Base-by-base conservation (phyloP, 345 rosid genomes). In the Acer saccharum region DNA sequence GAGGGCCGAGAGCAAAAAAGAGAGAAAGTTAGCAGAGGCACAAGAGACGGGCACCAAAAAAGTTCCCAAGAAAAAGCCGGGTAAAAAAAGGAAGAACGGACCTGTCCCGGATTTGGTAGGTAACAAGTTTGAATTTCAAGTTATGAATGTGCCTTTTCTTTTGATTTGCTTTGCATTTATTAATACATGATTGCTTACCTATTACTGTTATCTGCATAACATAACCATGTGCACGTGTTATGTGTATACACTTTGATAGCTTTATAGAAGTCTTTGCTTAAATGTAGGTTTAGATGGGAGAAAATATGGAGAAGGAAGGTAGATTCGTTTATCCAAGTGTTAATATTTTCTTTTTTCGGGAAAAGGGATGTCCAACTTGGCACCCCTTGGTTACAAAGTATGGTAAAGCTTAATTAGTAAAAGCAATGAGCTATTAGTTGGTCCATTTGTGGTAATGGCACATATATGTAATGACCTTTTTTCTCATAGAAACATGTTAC, bases 31-130 rank as follows among this genome's bases (percentile, higher is more conserved):
- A 20, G 75, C 54, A 60, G 57, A 12, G 65, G 67, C 58, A 43
- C 67, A 65, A 29, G 72, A 61, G 48, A 25, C 14, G 20, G 55
- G 41, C 23, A 35, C 76, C 46, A 16, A 25, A 52, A 43, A 10
- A 68, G 64, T 25, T 64, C 60, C 65, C 65, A 23, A 74, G 52
- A 76, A 57, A 39, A 81, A 78, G 79, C 32, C 6, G 25, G 55
- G 61, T 75, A 25, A 74, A 64, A 82, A 75, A 41, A 74, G 74
- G 74, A 82, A 78, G 79, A 76, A 70, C 35, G 65, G 74, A 70
- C 71, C 77, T 82, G 70, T 75, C 60, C 77, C 60, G 57, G 81
- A 78, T 78, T 67, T 77, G 65, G 77, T 78, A 58, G 79, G 64
- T 70, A 32, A 60, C 67, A 17, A 50, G 43, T 29, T 71, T 71